Conservation (phyloP, 2,329 filamentous ascomycete genomes). For the Colletotrichum liriopes region DNA sequence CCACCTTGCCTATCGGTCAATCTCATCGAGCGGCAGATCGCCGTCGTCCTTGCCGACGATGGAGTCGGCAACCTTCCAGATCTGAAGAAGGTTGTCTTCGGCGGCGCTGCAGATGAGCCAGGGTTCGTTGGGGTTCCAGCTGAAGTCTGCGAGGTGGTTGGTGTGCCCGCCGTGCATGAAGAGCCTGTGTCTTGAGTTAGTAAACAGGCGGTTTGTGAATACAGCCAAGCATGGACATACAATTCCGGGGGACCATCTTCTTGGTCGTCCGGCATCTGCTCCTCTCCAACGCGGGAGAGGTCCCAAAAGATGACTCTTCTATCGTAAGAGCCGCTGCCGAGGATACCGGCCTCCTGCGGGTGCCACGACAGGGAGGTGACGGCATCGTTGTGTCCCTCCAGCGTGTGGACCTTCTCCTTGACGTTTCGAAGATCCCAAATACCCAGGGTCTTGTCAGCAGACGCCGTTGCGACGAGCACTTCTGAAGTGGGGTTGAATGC, state of each 20-base stretch:
- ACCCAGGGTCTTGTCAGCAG: slow-evolving; percentile 94
- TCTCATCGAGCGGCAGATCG: slow-evolving; percentile 82
- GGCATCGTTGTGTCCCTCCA: slow-evolving; percentile 89
- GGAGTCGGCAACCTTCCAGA: slow-evolving; percentile 89
- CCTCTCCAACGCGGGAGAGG: slow-evolving; percentile 89
- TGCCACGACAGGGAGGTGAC: slow-evolving; percentile 97
- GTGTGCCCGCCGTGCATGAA: slow-evolving; percentile 99
- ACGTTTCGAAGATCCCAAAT: slow-evolving; percentile 96
- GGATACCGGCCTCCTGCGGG: slow-evolving; percentile 87
- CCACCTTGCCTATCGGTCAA: slow-evolving; percentile 70
- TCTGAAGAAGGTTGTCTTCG: slow-evolving; percentile 96
- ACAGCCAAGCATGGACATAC: slow-evolving; percentile 59
- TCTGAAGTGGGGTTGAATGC: slow-evolving; percentile 96
- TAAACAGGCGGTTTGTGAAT: background rate
- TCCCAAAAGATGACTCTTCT: slow-evolving; percentile 98
- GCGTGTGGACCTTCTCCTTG: slow-evolving; percentile 89
- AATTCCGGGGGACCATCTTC: slow-evolving; percentile 96
- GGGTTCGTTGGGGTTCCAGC: slow-evolving; percentile 96
- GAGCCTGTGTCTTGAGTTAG: slow-evolving; percentile 67
- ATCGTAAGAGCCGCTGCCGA: slow-evolving; percentile 94
- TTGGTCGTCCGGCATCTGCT: slow-evolving; percentile 94
- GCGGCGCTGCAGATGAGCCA: slow-evolving; percentile 97
- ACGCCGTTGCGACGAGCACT: slow-evolving; percentile 91
- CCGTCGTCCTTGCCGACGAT: slow-evolving; percentile 85
- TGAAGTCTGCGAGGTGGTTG: slow-evolving; percentile 96